These are phyloP conservation scores for Podospora australis DNA, from an alignment of 495 filamentous ascomycete species.

Conservation along the genomic window DNA sequence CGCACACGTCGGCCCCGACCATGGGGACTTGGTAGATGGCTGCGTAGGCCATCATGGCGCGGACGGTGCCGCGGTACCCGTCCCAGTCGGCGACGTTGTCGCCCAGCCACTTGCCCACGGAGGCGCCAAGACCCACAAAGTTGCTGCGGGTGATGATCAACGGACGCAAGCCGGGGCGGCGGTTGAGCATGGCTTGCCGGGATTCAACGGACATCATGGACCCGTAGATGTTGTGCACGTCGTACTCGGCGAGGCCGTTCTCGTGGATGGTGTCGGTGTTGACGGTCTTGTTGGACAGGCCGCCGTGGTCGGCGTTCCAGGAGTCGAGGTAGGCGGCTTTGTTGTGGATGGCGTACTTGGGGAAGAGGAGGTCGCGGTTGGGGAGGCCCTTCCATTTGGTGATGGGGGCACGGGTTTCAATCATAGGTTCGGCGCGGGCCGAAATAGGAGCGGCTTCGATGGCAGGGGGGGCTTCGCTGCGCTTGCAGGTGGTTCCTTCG, in stretches of 20 bases:
- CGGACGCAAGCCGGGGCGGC: constrained; percentile 61
- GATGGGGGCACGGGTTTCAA: neutral
- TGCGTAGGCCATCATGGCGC: constrained; percentile 64
- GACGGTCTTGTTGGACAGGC: constrained; percentile 66
- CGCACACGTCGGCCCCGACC: constrained; percentile 80
- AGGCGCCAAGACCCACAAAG: constrained; percentile 69
- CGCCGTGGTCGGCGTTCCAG: constrained; percentile 47
- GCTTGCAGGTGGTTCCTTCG: constrained; percentile 26
- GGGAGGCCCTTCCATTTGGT: constrained; percentile 49
- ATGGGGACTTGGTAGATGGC: constrained; percentile 78
- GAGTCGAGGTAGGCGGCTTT: constrained; percentile 42
- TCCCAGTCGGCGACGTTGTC: constrained; percentile 74
- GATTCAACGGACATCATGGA: constrained; percentile 74
- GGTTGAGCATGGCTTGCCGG: constrained; percentile 59
- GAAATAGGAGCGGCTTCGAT: neutral
- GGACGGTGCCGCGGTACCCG: constrained; percentile 63
- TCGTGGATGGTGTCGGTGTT: constrained; percentile 68
- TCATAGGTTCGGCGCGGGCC: neutral
- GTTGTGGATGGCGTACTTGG: constrained; percentile 72
- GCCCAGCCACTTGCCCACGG: constrained; percentile 84
- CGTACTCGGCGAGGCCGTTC: constrained; percentile 68
- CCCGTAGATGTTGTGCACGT: constrained; percentile 79
- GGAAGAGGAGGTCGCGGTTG: constrained; percentile 59
- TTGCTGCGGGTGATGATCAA: constrained; percentile 80
- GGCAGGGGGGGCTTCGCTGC: neutral